Percentiles rank a stretch among this genome's conserved stretches.
These are phyloP conservation scores for Naganishia cerealis DNA, from an alignment of 1,284 basidiomycete genomes.

Conservation along the genomic window DNA sequence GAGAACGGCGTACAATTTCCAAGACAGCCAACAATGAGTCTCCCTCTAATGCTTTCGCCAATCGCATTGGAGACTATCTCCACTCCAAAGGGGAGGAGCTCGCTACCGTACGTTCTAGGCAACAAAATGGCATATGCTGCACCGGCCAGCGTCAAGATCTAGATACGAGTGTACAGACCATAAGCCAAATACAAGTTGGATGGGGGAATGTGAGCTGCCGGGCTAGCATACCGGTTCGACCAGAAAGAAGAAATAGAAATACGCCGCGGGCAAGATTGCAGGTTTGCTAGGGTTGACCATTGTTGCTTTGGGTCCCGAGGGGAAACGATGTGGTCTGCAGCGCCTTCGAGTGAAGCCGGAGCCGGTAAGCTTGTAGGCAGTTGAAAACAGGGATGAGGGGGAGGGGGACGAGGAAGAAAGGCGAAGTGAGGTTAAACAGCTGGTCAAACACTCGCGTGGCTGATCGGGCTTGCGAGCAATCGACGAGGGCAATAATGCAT, in stretches of 20 bases:
- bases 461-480: conserved; percentile 25
- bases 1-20: conserved; percentile 44
- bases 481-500: background rate
- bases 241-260: conserved; percentile 48
- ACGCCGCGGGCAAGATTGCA: conserved; percentile 37
- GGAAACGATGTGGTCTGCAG: background rate
- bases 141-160: conserved; percentile 50
- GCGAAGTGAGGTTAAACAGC: background rate
- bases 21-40: conserved; percentile 49
- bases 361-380: background rate
- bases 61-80: conserved; percentile 39
- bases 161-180: conserved; percentile 12
- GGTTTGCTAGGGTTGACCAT: background rate
- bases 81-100: conserved; percentile 44
- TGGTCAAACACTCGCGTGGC: background rate
- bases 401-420: background rate
- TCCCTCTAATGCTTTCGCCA: conserved; percentile 43
- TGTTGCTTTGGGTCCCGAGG: background rate
- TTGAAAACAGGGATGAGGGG: background rate
- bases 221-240: conserved; percentile 42
- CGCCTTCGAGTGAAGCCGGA: background rate
- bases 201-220: background rate
- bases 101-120: conserved; percentile 44
- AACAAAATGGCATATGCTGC: conserved; percentile 49
- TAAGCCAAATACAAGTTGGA: background rate